These are phyloP conservation scores for Aspergillus oerlinghausenensis DNA, from an alignment of 2,329 filamentous ascomycete genomes.

Conservation along the genomic window DNA sequence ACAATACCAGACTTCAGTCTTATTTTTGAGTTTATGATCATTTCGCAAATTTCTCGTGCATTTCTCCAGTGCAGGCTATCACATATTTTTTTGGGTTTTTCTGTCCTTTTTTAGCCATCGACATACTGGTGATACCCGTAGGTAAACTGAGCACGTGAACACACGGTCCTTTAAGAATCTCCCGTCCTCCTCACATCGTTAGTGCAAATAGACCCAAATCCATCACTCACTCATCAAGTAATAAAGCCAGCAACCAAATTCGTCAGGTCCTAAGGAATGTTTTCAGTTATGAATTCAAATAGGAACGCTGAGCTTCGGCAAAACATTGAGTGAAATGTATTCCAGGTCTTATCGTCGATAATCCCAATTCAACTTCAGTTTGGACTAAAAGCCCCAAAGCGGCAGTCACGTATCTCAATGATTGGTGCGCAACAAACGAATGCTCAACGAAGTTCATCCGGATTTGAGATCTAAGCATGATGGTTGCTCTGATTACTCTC, in stretches of 20 bases:
- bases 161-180: background rate
- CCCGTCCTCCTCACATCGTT: background rate
- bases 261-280: background rate
- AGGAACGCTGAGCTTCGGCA: background rate
- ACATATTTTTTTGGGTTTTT: background rate
- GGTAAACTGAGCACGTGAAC: background rate
- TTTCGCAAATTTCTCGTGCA: constrained; percentile 2
- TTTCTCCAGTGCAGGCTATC: background rate
- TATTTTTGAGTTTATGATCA: constrained; percentile 10
- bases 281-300: background rate
- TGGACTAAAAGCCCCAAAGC: background rate
- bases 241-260: background rate
- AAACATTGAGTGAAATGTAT: background rate
- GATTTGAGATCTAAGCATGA: background rate
- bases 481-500: background rate
- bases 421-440: background rate
- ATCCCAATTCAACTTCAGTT: background rate
- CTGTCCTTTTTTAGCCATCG: background rate
- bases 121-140: background rate
- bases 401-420: background rate
- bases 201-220: background rate
- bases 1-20: background rate
- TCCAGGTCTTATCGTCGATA: background rate
- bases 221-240: background rate
- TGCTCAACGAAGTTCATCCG: background rate